phyloP scores from a whole-genome alignment of 108 stramenopile species.

The Skeletonema marinoi region DNA sequence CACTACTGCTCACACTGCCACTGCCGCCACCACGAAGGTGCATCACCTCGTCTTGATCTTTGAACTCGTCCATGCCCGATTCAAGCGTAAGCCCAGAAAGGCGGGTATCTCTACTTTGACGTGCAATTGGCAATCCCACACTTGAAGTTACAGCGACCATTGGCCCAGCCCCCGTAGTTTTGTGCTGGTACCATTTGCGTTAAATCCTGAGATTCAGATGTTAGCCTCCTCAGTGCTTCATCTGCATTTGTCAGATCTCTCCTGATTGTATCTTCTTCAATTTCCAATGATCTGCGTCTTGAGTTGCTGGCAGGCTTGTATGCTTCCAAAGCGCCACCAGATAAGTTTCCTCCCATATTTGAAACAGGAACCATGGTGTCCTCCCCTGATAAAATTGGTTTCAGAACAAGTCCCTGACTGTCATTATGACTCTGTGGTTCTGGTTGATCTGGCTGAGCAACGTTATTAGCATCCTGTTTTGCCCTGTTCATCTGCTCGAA shows the following conservation, averaged over 20 bases:
- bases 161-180: background rate
- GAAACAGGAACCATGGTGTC: background rate
- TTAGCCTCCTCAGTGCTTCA: slow-evolving; percentile 1
- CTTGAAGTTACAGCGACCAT: background rate
- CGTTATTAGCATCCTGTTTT: background rate
- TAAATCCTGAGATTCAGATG: background rate
- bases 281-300: background rate
- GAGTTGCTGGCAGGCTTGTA: slow-evolving; percentile 2
- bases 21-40: slow-evolving; percentile 20
- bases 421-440: background rate
- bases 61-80: background rate
- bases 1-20: background rate
- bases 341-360: background rate
- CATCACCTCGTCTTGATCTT: slow-evolving; percentile 11
- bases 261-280: slow-evolving; percentile 7
- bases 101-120: background rate
- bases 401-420: background rate
- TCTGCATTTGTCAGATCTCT: slow-evolving; percentile 16
- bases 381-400: background rate
- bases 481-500: slow-evolving; percentile 17
- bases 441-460: background rate
- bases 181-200: background rate
- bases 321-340: background rate
- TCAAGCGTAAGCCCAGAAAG: background rate
- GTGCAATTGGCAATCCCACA: background rate